Percentiles rank a stretch among this genome's conserved stretches.
Evolutionary conservation across 176 grass and related monocot genomes (phyloP).

Genomic region (Hyparrhenia diplandra): DNA sequence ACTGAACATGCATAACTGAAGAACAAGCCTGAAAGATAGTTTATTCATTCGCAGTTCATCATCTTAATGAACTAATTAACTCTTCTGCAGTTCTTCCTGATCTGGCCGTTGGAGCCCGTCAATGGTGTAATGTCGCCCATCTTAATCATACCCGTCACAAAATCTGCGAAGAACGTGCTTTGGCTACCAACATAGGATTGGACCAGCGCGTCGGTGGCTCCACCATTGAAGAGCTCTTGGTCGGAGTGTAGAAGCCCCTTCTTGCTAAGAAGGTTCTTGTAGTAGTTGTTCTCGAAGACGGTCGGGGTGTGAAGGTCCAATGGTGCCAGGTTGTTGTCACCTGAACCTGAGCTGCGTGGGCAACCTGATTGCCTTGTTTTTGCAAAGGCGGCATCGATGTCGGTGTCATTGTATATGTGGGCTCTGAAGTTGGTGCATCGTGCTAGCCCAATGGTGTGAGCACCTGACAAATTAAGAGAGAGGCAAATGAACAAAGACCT

Average conservation of each 20-base stretch:
- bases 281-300: conserved; percentile 53
- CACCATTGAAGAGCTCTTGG: conserved; percentile 59
- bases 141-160: conserved; percentile 49
- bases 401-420: conserved; percentile 63
- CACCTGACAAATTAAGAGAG: conserved; percentile 22
- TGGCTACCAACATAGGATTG: conserved; percentile 17
- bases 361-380: conserved; percentile 27
- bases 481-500: too few species aligned
- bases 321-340: conserved; percentile 53
- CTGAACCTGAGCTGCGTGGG: conserved; percentile 16
- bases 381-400: conserved; percentile 49
- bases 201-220: conserved; percentile 21
- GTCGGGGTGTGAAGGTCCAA: conserved; percentile 49
- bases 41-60: neutral
- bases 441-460: conserved; percentile 63
- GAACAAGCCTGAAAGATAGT: neutral
- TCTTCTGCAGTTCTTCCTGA: conserved; percentile 68
- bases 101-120: conserved; percentile 48
- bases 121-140: conserved; percentile 51
- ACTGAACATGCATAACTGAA: neutral
- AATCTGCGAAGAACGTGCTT: conserved; percentile 38
- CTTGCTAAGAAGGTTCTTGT: conserved; percentile 27
- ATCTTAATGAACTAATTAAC: conserved; percentile 27
- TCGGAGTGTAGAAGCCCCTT: conserved; percentile 62
- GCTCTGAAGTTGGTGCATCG: conserved; percentile 59